Percentiles rank a stretch among this genome's conserved stretches.
Evolutionary conservation across 2,329 filamentous ascomycete species (phyloP).

Genomic region (Beauveria brongniartii): DNA sequence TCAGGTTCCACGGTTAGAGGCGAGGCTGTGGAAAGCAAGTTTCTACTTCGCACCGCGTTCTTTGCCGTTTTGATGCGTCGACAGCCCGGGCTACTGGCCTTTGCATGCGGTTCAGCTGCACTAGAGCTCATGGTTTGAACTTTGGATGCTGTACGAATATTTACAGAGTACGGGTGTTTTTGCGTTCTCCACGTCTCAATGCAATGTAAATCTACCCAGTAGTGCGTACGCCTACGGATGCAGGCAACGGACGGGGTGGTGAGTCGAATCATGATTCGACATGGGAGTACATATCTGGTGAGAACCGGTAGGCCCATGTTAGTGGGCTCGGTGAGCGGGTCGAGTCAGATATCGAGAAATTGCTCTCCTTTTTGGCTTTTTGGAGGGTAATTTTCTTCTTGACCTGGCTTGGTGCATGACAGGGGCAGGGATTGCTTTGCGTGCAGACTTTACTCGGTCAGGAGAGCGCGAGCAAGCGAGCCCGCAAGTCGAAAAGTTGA

Average conservation of each 20-base stretch:
- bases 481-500: not conserved
- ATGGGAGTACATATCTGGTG: not conserved
- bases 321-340: constrained; percentile 5
- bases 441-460: not conserved
- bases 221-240: too few relatives aligned
- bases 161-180: not conserved
- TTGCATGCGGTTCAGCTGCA: too few relatives aligned
- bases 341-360: constrained; percentile 2
- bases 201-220: not conserved
- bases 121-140: not conserved
- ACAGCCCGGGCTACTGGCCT: too few relatives aligned
- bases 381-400: not conserved
- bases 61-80: not conserved
- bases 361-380: not conserved
- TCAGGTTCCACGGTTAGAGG: too few relatives aligned
- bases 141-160: not conserved
- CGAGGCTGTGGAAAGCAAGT: too few relatives aligned
- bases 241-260: too few relatives aligned
- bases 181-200: not conserved
- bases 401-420: not conserved
- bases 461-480: too few relatives aligned
- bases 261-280: too few relatives aligned
- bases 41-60: too few relatives aligned
- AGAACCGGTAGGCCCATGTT: not conserved
- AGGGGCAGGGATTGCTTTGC: not conserved